Evolutionary conservation across 2,329 filamentous ascomycete genomes (phyloP).

Genomic region (Alternaria arbusti): DNA sequence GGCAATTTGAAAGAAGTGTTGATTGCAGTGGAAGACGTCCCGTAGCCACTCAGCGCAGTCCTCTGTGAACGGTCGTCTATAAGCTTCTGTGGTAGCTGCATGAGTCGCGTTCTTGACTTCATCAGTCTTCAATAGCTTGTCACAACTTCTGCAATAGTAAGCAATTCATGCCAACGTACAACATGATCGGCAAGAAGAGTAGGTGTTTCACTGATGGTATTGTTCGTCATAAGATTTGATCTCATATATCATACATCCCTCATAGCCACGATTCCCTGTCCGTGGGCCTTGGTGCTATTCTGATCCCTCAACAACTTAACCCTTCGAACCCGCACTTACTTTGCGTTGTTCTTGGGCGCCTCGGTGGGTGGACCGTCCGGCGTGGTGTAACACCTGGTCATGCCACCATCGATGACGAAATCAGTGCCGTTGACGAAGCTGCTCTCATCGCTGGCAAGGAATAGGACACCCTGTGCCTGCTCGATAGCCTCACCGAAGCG

Average conservation of each 20-base stretch:
- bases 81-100: neutral
- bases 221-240: neutral
- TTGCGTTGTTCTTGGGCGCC: conserved; percentile 59
- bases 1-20: conserved; percentile 12
- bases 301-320: neutral
- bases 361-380: conserved; percentile 63
- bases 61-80: neutral
- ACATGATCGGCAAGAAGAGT: neutral
- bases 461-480: conserved; percentile 87
- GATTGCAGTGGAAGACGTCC: conserved; percentile 13
- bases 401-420: conserved; percentile 93
- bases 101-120: neutral
- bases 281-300: neutral
- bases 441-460: conserved; percentile 85
- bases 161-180: neutral
- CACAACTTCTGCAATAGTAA: neutral
- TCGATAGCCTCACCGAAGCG: conserved; percentile 93
- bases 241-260: neutral
- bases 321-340: neutral
- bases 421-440: conserved; percentile 91
- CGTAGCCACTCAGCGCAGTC: conserved; percentile 14
- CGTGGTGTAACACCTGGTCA: conserved; percentile 86
- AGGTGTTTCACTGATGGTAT: neutral
- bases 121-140: too few relatives aligned
- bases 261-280: neutral